Evolutionary conservation across 1,139 yeast species (phyloP), one percentile per base, ranked within the genome.

Genomic region (Debaryomyces robertsiae): DNA sequence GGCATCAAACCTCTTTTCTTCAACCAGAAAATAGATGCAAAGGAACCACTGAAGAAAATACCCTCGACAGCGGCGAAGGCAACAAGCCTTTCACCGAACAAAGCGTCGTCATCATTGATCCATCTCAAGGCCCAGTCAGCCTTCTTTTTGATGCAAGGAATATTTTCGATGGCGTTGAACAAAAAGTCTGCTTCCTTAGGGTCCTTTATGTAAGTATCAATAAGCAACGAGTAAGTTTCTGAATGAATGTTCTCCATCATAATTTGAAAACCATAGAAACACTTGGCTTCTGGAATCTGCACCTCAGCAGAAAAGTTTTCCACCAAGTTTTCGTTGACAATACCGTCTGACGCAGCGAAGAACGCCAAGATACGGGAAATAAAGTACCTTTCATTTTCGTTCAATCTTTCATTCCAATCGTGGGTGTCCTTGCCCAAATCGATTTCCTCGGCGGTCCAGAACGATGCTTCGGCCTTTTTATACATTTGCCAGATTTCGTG

Each of bases 41-140:
- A 93, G 4, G 98, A 90, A 48, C 98, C 98, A 42, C 95, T 83
- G 76, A 93, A 91, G 81, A 93, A 93, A 54, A 94, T 88, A 73
- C 98, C 98, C 73, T 93, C 98, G 46, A 93, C 96, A 46, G 98
- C 98, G 46, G 98, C 98, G 62, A 93, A 93, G 14, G 98, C 98
- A 50, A 94, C 95, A 57, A 93, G 78, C 67, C 98, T 85, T 76
- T 93, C 98, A 54, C 84, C 96, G 60, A 87, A 93, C 51, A 91
- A 77, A 14, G 96, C 95, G 43, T 84, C 84, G 27, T 82, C 78
- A 62, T 90, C 95, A 48, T 79, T 73, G 61, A 93, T 93, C 98
- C 98, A 93, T 72, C 94, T 81, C 63, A 91, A 73, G 40, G 98
- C 97, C 97, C 98, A 93, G 54, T 90, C 95, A 46, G 98, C 96